phyloP scores from a whole-genome alignment of 768 basidiomycete species.

The Hygrophorus pudorinus region DNA sequence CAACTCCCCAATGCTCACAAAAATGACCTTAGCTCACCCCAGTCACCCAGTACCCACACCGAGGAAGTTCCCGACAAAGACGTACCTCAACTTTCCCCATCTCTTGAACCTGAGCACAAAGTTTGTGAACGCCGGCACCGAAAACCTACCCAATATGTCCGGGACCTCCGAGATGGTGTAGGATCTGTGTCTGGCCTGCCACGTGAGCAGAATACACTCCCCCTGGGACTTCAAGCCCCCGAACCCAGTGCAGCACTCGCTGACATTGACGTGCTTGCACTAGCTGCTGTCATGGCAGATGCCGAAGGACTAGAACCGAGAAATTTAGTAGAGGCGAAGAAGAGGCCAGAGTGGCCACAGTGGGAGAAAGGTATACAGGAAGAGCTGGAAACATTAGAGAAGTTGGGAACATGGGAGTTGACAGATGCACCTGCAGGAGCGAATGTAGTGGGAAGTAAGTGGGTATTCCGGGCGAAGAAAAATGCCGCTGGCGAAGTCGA shows the following conservation, averaged over 20 bases:
- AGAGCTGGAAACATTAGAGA: conserved; percentile 19
- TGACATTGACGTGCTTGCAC: conserved; percentile 7
- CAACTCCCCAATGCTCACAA: background rate
- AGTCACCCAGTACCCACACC: too few species aligned
- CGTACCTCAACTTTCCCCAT: too few species aligned
- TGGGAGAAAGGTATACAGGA: conserved; percentile 16
- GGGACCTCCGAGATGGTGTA: too few species aligned
- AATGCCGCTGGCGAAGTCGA: conserved; percentile 21
- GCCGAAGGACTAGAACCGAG: conserved; percentile 11
- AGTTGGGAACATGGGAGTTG: conserved; percentile 23
- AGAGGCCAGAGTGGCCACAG: conserved; percentile 9
- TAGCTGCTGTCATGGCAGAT: conserved; percentile 9
- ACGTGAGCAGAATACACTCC: too few species aligned
- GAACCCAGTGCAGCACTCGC: too few species aligned
- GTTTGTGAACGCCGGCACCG: too few species aligned
- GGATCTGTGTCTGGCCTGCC: too few species aligned
- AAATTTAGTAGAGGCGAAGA: conserved; percentile 9
- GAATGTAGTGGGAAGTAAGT: conserved; percentile 25
- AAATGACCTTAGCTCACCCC: too few species aligned
- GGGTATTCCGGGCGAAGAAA: conserved; percentile 33
- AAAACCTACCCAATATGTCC: too few species aligned
- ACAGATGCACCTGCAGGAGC: conserved; percentile 14
- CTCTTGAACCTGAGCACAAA: too few species aligned
- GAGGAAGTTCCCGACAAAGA: too few species aligned
- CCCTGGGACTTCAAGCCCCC: too few species aligned